Evolutionary conservation across 805 yeast genomes (phyloP), one percentile per base, ranked within the genome.

Genomic region (Cyberlindnera veronae): DNA sequence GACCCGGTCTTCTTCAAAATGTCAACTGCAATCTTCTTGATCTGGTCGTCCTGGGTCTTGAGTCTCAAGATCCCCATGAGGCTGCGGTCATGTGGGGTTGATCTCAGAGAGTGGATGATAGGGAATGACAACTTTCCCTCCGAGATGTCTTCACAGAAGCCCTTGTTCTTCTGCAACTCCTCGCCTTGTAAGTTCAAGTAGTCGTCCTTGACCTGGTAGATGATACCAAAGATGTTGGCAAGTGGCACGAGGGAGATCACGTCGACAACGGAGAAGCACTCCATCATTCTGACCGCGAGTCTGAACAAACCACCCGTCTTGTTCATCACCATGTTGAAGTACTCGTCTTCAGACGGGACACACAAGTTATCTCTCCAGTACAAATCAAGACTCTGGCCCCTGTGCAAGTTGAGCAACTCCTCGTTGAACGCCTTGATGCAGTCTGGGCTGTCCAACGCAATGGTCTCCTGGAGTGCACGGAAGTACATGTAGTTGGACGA

Each of bases 101-200:
- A 51, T 15, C 66, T 54, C 2, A 83, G 61, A 4, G 81, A 72
- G 59, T 87, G 93, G 14, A 90, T 73, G 2, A 90, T 78, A 0
- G 96, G 96, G 47, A 86, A 84, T 1, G 95, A 86, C 44, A 84
- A 76, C 61, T 89, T 90, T 0, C 96, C 96, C 58, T 90, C 96
- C 0, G 88, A 77, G 22, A 90, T 72, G 56, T 90, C 98, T 53
- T 90, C 96, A 38, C 87, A 78, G 47, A 74, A 74, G 3, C 95
- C 95, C 70, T 86, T 84, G 56, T 77, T 79, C 34, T 70, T 64
- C n/a, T 65, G 63, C 42, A 77, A 69, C 10, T 63, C 62, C 18
- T 66, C 69, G 37, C 78, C 72, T 19, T 71, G 70, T 38, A 90
- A 62, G 54, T 90, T 90, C 49, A 84, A 59, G 45, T 81, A 82